Conservation (phyloP, 352 stramenopile species). For the Blastocystis sp. region DNA sequence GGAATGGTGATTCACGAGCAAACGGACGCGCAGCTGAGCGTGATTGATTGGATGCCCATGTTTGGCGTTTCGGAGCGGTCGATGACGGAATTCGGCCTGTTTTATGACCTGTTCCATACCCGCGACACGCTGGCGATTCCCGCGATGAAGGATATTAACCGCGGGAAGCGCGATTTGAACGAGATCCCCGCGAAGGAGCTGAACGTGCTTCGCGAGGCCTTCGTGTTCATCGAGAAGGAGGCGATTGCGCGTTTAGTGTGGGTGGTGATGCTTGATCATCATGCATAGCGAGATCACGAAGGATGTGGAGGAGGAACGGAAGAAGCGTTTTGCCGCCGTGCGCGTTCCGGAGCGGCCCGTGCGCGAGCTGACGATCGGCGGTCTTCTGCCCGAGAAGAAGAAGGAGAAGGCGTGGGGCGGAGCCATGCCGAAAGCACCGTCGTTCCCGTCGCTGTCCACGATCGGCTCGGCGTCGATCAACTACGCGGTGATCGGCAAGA, state of each 20-base stretch:
- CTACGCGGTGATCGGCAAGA: too few species aligned
- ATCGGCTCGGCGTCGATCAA: too few species aligned
- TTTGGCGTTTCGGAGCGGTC: not conserved
- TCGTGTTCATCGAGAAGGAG: conserved; percentile 11
- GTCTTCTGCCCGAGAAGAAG: not conserved
- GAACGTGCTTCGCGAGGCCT: conserved; percentile 23
- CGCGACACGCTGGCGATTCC: not conserved
- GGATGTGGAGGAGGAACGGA: not conserved
- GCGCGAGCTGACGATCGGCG: not conserved
- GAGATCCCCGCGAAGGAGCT: conserved; percentile 13
- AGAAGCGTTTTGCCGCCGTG: not conserved
- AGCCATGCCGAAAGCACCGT: not conserved
- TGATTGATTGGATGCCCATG: not conserved
- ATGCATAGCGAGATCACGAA: not conserved
- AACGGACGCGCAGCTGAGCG: not conserved
- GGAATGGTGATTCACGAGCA: not conserved
- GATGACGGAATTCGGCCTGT: conserved; percentile 15
- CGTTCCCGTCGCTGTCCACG: conserved; percentile 1
- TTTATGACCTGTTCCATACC: conserved; percentile 25
- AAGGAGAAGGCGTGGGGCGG: conserved; percentile 11
- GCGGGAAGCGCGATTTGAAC: conserved; percentile 3
- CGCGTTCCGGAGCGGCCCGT: not conserved
- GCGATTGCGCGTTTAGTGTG: not conserved
- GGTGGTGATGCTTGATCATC: not conserved
- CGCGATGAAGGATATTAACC: not conserved